A percentile compares a stretch with the other conserved stretches of the same genome.
Conservation (phyloP, 768 basidiomycete species). For the Russula sp. region DNA sequence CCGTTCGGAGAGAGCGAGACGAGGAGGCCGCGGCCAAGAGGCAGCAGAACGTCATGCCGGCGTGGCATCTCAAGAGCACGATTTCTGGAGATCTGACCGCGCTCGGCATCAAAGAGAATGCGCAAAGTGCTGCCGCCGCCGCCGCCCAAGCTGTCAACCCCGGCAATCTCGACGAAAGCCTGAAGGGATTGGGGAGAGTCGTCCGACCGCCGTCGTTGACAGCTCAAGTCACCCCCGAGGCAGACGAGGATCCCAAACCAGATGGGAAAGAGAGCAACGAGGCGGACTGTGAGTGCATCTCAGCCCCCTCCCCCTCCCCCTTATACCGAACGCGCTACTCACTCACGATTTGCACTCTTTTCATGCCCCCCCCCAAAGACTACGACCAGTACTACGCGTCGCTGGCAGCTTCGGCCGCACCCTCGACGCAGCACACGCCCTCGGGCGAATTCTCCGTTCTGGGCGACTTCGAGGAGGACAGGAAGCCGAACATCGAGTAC, state of each 20-base stretch:
- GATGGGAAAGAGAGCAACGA: slow-evolving; percentile 43
- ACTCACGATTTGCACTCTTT: neutral
- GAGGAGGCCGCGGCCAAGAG: slow-evolving; percentile 79
- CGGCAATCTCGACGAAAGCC: slow-evolving; percentile 49
- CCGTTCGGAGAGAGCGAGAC: slow-evolving; percentile 64
- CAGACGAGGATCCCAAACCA: slow-evolving; percentile 41
- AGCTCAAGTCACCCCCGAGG: slow-evolving; percentile 33
- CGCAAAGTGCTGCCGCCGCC: slow-evolving; percentile 33
- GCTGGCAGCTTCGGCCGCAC: slow-evolving; percentile 55
- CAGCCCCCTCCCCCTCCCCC: too few relatives aligned
- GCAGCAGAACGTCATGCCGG: slow-evolving; percentile 85
- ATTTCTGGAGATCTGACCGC: slow-evolving; percentile 90
- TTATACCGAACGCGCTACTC: neutral
- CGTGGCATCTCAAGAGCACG: slow-evolving; percentile 95
- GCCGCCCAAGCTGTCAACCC: slow-evolving; percentile 32
- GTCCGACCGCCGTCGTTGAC: slow-evolving; percentile 32
- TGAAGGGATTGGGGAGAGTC: slow-evolving; percentile 53
- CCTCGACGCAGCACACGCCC: slow-evolving; percentile 58
- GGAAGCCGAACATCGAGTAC: slow-evolving; percentile 59
- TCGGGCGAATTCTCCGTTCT: slow-evolving; percentile 39
- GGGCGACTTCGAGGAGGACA: slow-evolving; percentile 60
- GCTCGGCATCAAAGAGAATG: slow-evolving; percentile 69
- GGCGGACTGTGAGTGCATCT: slow-evolving; percentile 52
- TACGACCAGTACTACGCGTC: slow-evolving; percentile 82
- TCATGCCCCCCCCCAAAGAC: slow-evolving; percentile 36